Percentiles rank a stretch among this genome's conserved stretches.
Evolutionary conservation across 345 rosid genomes (phyloP).

Genomic region (Arabidopsis suecica): DNA sequence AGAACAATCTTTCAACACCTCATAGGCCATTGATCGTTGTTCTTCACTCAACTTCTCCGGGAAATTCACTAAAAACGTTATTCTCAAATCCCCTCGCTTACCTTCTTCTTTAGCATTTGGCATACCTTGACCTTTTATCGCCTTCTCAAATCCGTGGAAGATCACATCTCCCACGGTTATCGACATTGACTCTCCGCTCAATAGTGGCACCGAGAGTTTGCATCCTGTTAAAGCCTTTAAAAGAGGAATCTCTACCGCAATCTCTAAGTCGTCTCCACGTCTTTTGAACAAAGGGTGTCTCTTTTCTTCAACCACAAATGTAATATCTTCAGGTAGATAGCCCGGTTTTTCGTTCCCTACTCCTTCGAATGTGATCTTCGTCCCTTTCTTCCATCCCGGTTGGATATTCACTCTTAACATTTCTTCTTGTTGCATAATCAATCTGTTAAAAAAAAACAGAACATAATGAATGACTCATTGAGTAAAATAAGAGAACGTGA

Average conservation of each 20-base stretch:
- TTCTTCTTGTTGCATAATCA: slow-evolving; percentile 68
- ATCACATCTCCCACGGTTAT: slow-evolving; percentile 59
- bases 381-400: slow-evolving; percentile 96
- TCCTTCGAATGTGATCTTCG: slow-evolving; percentile 82
- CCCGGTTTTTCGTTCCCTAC: slow-evolving; percentile 87
- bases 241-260: slow-evolving; percentile 71
- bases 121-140: slow-evolving; percentile 78
- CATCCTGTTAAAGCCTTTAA: slow-evolving; percentile 83
- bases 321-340: slow-evolving; percentile 67
- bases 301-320: slow-evolving; percentile 64
- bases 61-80: slow-evolving; percentile 65
- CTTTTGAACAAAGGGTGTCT: slow-evolving; percentile 69
- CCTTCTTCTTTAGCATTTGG: slow-evolving; percentile 59
- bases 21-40: slow-evolving; percentile 55
- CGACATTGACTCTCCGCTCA: slow-evolving; percentile 65
- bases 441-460: slow-evolving; percentile 45
- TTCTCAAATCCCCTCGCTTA: slow-evolving; percentile 65
- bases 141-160: slow-evolving; percentile 67
- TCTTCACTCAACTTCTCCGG: slow-evolving; percentile 58
- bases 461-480: not conserved
- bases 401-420: slow-evolving; percentile 61
- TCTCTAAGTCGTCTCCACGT: slow-evolving; percentile 68
- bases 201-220: slow-evolving; percentile 65
- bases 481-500: not conserved
- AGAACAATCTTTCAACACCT: slow-evolving; percentile 61